Evolutionary conservation across 106 monocot species (phyloP), one percentile per base, ranked within the genome.

Genomic region (Dendrobium nobile): DNA sequence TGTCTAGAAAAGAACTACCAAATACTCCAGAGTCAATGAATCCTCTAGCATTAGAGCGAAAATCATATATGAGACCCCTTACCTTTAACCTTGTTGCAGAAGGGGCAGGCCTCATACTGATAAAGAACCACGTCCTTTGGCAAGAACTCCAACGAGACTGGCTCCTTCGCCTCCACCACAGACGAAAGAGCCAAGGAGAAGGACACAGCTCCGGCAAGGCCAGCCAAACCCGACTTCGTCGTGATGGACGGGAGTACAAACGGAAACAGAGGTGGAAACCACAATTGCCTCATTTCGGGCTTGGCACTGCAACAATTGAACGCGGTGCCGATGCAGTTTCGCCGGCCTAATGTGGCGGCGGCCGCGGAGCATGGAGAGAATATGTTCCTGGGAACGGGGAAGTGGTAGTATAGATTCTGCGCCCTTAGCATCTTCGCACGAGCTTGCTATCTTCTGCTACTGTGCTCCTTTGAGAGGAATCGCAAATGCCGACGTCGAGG

Each of bases 51-150:
- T 55, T 55, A 55, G 5, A 18, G 5, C 58, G 5, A 17, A 17
- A 58, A 58, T 58, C 58, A 58, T 5, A 58, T 17, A 58, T 13
- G 17, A 58, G 58, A 1, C n/a, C 18, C 58, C 5, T 82, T 75
- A 97, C 97, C 97, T 90, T 87, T 97, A 44, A 97, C 96, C 82
- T 97, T 97, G 81, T 97, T 97, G 86, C 96, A 97, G 89, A 97
- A 97, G 7, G 96, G 96, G 74, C 96, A 97, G 17, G 96, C 94
- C 82, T 97, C 90, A 70, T 97, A 97, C 88, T 97, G 96, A 72
- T 94, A 97, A 7, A 97, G 80, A 20, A 97, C 90, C 45, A 97
- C 94, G 8, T 97, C 90, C 72, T 86, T 86, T 13, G 94, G 96
- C 3, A 89, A 17, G 31, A 89, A 75, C 58, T 85, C 83, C 15